These are phyloP conservation scores for Aquanectria penicillioides DNA, from an alignment of 2,329 filamentous ascomycete genomes.

Conservation along the genomic window DNA sequence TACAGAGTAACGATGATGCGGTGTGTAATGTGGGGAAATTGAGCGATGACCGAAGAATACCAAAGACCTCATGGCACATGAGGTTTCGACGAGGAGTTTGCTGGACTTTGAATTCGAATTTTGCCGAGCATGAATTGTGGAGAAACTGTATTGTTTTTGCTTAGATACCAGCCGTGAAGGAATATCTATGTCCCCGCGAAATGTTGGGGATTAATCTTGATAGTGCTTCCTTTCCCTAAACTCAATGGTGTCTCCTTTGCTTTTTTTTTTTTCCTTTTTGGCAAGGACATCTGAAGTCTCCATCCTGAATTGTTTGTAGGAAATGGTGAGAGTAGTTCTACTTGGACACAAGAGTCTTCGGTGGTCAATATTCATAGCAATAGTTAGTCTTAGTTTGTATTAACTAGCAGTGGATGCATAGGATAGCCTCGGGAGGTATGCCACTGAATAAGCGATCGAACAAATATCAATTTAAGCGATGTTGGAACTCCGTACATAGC, in stretches of 20 bases:
- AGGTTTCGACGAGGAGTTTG: constrained; percentile 36
- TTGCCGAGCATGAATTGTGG: constrained; percentile 11
- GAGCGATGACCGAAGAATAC: constrained; percentile 11
- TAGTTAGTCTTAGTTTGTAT: too few relatives aligned
- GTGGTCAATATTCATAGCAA: too few relatives aligned
- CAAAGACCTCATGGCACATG: constrained; percentile 12
- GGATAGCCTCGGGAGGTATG: too few relatives aligned
- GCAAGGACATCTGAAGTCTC: background rate
- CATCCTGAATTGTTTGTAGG: background rate
- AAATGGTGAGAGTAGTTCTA: background rate
- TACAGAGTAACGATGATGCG: background rate
- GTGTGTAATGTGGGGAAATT: background rate
- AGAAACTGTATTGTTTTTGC: constrained; percentile 31
- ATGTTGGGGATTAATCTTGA: background rate
- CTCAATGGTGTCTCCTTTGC: background rate
- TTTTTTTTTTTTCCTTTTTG: background rate
- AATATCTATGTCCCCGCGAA: constrained; percentile 10
- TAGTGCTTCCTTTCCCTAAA: constrained; percentile 2
- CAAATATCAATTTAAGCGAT: too few relatives aligned
- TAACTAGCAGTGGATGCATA: too few relatives aligned
- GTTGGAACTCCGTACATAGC: too few relatives aligned
- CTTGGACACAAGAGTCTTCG: too few relatives aligned
- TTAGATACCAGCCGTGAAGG: constrained; percentile 39
- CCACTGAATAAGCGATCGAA: too few relatives aligned
- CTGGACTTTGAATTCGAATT: constrained; percentile 31